These are phyloP conservation scores for Sanghuangporus sanghuang DNA, from an alignment of 1,284 basidiomycete species.

Conservation along the genomic window DNA sequence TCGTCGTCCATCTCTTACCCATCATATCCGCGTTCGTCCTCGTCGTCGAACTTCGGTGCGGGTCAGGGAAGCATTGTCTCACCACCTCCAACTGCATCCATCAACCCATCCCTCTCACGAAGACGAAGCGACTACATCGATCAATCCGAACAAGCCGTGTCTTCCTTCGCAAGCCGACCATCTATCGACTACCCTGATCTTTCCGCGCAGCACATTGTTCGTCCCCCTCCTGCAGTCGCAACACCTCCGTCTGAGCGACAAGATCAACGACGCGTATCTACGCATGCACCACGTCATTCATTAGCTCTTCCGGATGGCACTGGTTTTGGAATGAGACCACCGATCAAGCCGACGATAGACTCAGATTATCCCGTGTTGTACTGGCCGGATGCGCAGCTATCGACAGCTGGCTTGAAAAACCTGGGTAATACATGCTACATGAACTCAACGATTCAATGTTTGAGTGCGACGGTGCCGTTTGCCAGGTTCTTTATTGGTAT, in stretches of 20 bases:
- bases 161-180: conserved; percentile 41
- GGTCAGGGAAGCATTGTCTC: conserved; percentile 36
- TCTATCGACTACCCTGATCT: conserved; percentile 81
- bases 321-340: conserved; percentile 41
- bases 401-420: conserved; percentile 89
- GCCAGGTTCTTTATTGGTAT: conserved; percentile 84
- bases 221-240: conserved; percentile 74
- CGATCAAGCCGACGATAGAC: conserved; percentile 44
- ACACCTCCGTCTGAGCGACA: conserved; percentile 62
- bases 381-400: conserved; percentile 77
- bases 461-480: conserved; percentile 89
- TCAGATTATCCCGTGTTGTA: conserved; percentile 74
- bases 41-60: conserved; percentile 28
- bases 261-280: conserved; percentile 48
- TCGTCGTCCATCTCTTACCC: conserved; percentile 40
- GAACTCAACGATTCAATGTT: conserved; percentile 96
- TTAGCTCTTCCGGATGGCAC: conserved; percentile 28
- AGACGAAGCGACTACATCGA: conserved; percentile 78
- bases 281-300: conserved; percentile 25
- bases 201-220: conserved; percentile 53
- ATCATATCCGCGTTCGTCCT: conserved; percentile 30
- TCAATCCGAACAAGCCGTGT: conserved; percentile 66
- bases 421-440: conserved; percentile 99
- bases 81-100: conserved; percentile 74
- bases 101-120: conserved; percentile 69